Evolutionary conservation across 2,329 filamentous ascomycete species (phyloP), one percentile per base, ranked within the genome.

Genomic region (Stagonosporopsis rhizophila): DNA sequence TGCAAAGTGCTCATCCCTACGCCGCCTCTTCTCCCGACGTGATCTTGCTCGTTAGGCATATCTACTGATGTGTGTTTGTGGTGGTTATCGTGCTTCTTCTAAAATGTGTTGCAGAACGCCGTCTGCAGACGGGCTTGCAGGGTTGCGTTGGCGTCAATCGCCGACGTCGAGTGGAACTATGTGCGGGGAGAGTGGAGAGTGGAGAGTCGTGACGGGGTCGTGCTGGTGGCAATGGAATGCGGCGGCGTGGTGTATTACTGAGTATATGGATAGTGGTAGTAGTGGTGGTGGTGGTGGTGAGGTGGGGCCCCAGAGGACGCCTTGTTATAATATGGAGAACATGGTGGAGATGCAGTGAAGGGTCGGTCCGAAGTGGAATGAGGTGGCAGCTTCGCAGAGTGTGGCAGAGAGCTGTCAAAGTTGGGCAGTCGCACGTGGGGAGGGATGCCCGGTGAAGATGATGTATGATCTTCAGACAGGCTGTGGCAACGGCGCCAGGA

Each of bases 291-390:
- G 30, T 32, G 30, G 63, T 60, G 63, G 59, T 58, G 64, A 59
- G 61, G 60, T 59, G 60, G 68, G 70, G 69, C 72, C 73, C 74
- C 73, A 67, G 69, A 66, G 72, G 74, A 73, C 70, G 56, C 59
- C 35, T 49, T 61, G 72, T 68, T 76, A 76, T 75, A 71, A 76
- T 71, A 72, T 72, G 48, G 61, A 64, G 48, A 69, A 56, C 75
- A 76, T 77, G 56, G 52, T 69, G 71, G 55, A 64, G 57, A 55
- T 49, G 17, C 56, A 60, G 55, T 50, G 52, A 61, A 52, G 45
- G 65, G 9, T 67, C 65, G 70, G 72, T 70, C 68, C 66, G 64
- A 62, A 68, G 64, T 64, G 67, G 67, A 59, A 56, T 62, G 55
- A 54, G 63, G 61, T 54, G 54, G 59, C 59, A 58, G 52, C 54